Percentiles rank a stretch among this genome's conserved stretches.
These are phyloP conservation scores for Neurospora sp. DNA, from an alignment of 495 filamentous ascomycete genomes.

Conservation along the genomic window DNA sequence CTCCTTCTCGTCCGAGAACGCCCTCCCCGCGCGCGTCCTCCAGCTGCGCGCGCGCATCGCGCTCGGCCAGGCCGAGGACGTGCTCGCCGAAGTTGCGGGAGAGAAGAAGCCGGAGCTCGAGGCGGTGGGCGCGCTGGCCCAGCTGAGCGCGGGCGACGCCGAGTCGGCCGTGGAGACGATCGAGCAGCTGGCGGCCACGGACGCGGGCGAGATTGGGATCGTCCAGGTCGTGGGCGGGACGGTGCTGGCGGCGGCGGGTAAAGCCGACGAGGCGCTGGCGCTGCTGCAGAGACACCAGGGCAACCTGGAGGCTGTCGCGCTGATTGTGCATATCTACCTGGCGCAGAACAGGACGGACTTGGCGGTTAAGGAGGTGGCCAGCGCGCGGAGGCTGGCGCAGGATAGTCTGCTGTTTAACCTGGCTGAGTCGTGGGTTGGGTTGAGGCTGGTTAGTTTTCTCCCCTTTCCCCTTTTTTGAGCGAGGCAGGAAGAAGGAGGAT, in stretches of 20 bases:
- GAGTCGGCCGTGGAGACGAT: conserved; percentile 50
- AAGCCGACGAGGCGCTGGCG: conserved; percentile 72
- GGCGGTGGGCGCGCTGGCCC: conserved; percentile 69
- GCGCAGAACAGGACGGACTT: conserved; percentile 84
- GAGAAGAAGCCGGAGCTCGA: conserved; percentile 65
- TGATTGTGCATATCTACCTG: conserved; percentile 84
- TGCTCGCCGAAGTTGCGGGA: conserved; percentile 54
- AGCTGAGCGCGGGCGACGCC: conserved; percentile 48
- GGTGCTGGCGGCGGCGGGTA: conserved; percentile 64
- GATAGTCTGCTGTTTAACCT: conserved; percentile 90
- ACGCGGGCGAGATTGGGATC: conserved; percentile 57
- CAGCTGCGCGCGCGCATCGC: conserved; percentile 74
- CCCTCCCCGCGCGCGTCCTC: conserved; percentile 66
- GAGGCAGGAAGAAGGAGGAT: too few species aligned
- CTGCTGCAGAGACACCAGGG: conserved; percentile 76
- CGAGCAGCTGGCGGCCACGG: conserved; percentile 52
- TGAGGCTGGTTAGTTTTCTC: conserved; percentile 60
- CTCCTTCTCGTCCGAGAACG: conserved; percentile 65
- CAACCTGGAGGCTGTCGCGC: conserved; percentile 60
- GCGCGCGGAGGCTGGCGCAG: conserved; percentile 91
- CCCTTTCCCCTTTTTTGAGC: not conserved
- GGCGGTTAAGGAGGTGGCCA: conserved; percentile 76
- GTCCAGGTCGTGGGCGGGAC: conserved; percentile 75
- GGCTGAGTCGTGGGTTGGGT: conserved; percentile 88
- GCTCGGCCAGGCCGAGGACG: conserved; percentile 62